These are phyloP conservation scores for Trichoderma harzianum DNA, from an alignment of 2,329 filamentous ascomycete species.

Conservation along the genomic window DNA sequence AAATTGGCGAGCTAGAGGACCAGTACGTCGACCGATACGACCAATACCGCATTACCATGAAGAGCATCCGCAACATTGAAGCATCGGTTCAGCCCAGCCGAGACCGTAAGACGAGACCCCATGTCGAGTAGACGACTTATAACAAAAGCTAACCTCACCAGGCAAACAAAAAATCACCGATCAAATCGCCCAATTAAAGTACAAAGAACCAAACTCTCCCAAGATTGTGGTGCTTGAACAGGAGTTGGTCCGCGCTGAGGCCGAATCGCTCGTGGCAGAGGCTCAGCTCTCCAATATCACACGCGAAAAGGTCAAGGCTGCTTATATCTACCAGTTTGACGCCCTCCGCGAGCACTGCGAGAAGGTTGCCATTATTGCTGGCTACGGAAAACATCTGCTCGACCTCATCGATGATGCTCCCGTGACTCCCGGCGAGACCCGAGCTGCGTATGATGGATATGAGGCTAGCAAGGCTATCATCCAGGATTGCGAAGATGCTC, in stretches of 20 bases:
- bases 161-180: conserved; percentile 99
- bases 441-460: conserved; percentile 94
- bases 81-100: conserved; percentile 96
- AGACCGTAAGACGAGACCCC: conserved; percentile 66
- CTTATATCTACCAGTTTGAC: conserved; percentile 97
- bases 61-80: conserved; percentile 99
- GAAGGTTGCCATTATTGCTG: conserved; percentile 96
- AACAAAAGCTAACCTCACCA: conserved; percentile 34
- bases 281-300: conserved; percentile 99
- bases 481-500: conserved; percentile 94
- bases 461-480: conserved; percentile 99
- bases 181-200: conserved; percentile 97
- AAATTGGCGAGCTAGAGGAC: conserved; percentile 96
- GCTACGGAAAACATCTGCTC: conserved; percentile 96
- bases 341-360: conserved; percentile 96
- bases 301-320: conserved; percentile 97
- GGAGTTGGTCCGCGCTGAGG: conserved; percentile 95
- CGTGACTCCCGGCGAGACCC: conserved; percentile 94
- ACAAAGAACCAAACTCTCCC: conserved; percentile 98
- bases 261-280: conserved; percentile 97
- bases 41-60: conserved; percentile 98
- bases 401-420: conserved; percentile 95
- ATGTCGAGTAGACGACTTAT: neutral
- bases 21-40: conserved; percentile 99
- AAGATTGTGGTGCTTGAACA: conserved; percentile 98